Base-by-base conservation (phyloP, 1,284 basidiomycete genomes). In the Apiotrichum porosum region DNA sequence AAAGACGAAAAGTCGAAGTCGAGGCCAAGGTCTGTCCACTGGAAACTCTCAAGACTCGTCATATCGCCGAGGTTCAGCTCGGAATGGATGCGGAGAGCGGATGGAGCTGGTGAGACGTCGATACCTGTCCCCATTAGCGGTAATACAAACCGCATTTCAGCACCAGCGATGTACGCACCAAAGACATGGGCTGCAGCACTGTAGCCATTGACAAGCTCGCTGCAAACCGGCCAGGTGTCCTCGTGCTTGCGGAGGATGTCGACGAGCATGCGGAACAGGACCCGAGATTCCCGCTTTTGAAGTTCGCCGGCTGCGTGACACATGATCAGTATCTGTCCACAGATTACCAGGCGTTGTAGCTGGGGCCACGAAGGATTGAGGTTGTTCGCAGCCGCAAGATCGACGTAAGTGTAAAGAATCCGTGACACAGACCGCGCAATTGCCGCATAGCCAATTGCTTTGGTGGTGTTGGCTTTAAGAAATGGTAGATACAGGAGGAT, bases 341-440 rank as follows among this genome's bases (percentile, higher is more conserved):
- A 56, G 5, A 50, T 35, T 1, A 51, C 46, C 12, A 62, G 42
- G n/a, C 53, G 52, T 10, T 49, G 51, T 5, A 58, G 41, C 34
- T 62, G 58, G 6, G 61, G 61, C 61, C 58, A 60, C 5, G 49
- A 54, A 17, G 58, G 51, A 22, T 47, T 36, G 26, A 58, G 48
- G 30, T 56, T 47, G 37, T 47, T 36, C 18, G 30, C 19, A 22
- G 41, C 28, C 10, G 48, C 48, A 17, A 58, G 50, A 34, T 57
- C 56, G 32, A 38, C 24, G 40, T 60, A 57, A 21, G 52, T 53
- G 42, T 57, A 42, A 13, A 62, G 41, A n/a, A 57, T 54, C 37
- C 60, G 58, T 13, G 47, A 31, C 3, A 56, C 39, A 3, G 58
- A 46, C 13, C 58, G 54, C 3, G 51, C 40, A 15, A 62, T 40